These are phyloP conservation scores for Suillus discolor DNA, from an alignment of 768 basidiomycete species.

Conservation along the genomic window DNA sequence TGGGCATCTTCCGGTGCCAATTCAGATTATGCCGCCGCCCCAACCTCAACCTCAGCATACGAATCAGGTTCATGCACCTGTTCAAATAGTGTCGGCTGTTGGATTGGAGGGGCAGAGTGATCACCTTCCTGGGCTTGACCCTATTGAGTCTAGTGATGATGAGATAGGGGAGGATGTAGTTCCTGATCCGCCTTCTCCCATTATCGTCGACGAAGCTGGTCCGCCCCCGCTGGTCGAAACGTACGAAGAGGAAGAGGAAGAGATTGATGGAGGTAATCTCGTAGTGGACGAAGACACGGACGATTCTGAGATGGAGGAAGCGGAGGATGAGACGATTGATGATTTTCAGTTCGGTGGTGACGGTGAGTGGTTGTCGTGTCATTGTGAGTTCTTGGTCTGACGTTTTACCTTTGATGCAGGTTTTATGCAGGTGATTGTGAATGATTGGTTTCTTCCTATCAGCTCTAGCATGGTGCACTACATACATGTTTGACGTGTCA, in stretches of 20 bases:
- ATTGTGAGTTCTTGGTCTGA: conserved; percentile 9
- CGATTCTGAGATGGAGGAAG: conserved; percentile 10
- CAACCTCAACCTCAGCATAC: not conserved
- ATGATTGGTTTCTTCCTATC: conserved; percentile 25
- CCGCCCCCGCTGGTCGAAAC: not conserved
- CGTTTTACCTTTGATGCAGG: conserved; percentile 8
- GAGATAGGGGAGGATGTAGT: not conserved
- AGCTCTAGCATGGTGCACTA: conserved; percentile 28
- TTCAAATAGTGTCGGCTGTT: not conserved
- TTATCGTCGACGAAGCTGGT: not conserved
- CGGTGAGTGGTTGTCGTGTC: not conserved
- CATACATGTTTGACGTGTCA: conserved; percentile 23
- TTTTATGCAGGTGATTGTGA: conserved; percentile 14
- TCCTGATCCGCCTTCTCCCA: not conserved
- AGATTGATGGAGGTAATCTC: not conserved
- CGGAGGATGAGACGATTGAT: conserved; percentile 12
- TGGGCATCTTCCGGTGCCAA: not conserved
- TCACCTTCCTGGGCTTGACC: conserved; percentile 4
- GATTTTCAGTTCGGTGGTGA: conserved; percentile 11
- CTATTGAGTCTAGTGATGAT: not conserved
- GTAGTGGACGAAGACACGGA: conserved; percentile 10
- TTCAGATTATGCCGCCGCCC: not conserved
- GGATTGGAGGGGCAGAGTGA: not conserved
- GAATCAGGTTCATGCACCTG: not conserved
- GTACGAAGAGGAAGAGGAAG: conserved; percentile 9